These are phyloP conservation scores for Paramecium pentaurelia DNA, from an alignment of 73 alveolate species.

Conservation along the genomic window DNA sequence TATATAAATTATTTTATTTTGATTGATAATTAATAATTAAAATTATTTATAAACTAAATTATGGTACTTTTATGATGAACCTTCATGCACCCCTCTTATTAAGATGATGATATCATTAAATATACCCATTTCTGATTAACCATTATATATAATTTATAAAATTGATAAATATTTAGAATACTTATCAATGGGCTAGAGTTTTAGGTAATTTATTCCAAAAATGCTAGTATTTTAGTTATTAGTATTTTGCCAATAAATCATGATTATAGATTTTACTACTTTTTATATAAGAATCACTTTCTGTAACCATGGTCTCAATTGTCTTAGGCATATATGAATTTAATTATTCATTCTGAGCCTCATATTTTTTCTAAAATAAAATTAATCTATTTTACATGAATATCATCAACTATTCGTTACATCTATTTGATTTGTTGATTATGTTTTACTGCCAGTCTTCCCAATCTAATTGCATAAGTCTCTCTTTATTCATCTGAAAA, in stretches of 20 bases:
- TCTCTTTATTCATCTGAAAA: slow-evolving; percentile 15
- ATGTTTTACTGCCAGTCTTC: background rate
- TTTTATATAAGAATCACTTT: background rate
- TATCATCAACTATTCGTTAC: background rate
- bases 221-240: background rate
- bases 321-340: background rate
- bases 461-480: background rate
- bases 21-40: background rate
- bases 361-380: background rate
- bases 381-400: background rate
- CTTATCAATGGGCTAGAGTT: background rate
- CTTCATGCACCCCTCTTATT: slow-evolving; percentile 32
- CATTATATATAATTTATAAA: background rate
- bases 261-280: background rate
- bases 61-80: background rate
- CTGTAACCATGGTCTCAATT: background rate
- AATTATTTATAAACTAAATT: background rate
- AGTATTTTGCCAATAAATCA: background rate
- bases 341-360: background rate
- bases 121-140: background rate
- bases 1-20: background rate
- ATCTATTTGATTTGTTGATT: background rate
- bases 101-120: background rate
- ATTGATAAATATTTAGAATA: background rate
- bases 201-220: background rate